These are phyloP conservation scores for Zasmidium citrigriseum DNA, from an alignment of 2,329 filamentous ascomycete genomes.

Conservation along the genomic window DNA sequence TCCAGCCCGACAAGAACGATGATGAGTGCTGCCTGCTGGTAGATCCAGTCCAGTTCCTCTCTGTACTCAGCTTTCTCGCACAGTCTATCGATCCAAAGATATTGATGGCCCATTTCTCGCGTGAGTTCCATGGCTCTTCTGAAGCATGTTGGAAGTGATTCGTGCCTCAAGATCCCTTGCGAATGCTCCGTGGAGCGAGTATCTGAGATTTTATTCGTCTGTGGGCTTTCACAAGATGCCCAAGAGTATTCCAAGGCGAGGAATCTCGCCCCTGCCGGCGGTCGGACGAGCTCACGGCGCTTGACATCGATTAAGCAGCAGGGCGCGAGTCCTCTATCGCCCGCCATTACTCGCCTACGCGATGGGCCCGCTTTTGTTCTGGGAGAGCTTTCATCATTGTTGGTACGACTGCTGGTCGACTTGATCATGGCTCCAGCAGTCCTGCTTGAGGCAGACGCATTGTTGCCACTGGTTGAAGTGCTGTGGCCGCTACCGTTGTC, in stretches of 20 bases:
- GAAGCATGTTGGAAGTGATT: neutral
- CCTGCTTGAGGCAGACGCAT: neutral
- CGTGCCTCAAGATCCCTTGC: neutral
- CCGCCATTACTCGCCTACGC: neutral
- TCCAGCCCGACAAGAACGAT: conserved; percentile 3
- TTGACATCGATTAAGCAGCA: neutral
- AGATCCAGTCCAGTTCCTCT: neutral
- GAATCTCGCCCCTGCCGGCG: neutral
- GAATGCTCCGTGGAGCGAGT: too few relatives aligned
- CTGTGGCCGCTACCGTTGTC: neutral
- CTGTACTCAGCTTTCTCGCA: conserved; percentile 8
- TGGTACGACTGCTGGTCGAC: neutral
- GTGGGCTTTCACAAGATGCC: conserved; percentile 1
- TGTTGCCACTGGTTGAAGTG: neutral
- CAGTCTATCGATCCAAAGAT: conserved; percentile 21
- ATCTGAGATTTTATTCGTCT: too few relatives aligned
- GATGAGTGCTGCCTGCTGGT: conserved; percentile 9
- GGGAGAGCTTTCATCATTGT: neutral
- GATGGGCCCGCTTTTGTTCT: neutral
- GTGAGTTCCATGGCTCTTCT: conserved; percentile 9
- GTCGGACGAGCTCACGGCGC: neutral
- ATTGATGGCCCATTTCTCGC: conserved; percentile 9
- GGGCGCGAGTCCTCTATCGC: neutral
- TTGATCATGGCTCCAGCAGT: too few relatives aligned
- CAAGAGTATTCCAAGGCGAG: conserved; percentile 6